Conservation (phyloP, 2,329 filamentous ascomycete genomes). For the Capronia coronata region DNA sequence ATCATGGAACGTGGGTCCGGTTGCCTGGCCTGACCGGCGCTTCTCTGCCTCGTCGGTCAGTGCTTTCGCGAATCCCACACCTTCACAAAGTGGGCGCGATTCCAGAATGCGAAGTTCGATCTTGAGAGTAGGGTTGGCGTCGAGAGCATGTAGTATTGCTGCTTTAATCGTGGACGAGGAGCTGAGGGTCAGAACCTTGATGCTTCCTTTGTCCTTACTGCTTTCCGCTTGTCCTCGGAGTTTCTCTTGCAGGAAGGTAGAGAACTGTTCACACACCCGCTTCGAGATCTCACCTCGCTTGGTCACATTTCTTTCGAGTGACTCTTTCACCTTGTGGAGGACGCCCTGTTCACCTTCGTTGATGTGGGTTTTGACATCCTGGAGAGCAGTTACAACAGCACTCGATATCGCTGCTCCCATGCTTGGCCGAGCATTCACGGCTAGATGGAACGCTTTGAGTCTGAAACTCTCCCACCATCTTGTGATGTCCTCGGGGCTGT, state of each 20-base stretch:
- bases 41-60: constrained; percentile 32
- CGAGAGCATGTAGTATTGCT: constrained; percentile 36
- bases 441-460: constrained; percentile 51
- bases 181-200: constrained; percentile 56
- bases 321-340: constrained; percentile 15
- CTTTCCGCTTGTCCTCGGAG: neutral
- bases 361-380: constrained; percentile 32
- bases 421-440: constrained; percentile 59
- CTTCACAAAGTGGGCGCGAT: constrained; percentile 61
- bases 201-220: neutral
- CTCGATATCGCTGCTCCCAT: constrained; percentile 57
- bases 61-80: constrained; percentile 50
- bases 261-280: constrained; percentile 22
- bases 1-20: constrained; percentile 42
- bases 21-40: constrained; percentile 25
- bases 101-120: constrained; percentile 54
- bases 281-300: constrained; percentile 25
- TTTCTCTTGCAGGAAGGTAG: constrained; percentile 7
- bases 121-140: constrained; percentile 35
- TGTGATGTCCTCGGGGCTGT: constrained; percentile 45
- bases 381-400: constrained; percentile 45
- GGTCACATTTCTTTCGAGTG: constrained; percentile 29
- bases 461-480: constrained; percentile 49
- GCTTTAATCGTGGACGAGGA: constrained; percentile 55
- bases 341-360: constrained; percentile 4